Percentiles rank a stretch among this genome's conserved stretches.
Evolutionary conservation across 768 basidiomycete genomes (phyloP).

Genomic region (Phylloporus sp.): DNA sequence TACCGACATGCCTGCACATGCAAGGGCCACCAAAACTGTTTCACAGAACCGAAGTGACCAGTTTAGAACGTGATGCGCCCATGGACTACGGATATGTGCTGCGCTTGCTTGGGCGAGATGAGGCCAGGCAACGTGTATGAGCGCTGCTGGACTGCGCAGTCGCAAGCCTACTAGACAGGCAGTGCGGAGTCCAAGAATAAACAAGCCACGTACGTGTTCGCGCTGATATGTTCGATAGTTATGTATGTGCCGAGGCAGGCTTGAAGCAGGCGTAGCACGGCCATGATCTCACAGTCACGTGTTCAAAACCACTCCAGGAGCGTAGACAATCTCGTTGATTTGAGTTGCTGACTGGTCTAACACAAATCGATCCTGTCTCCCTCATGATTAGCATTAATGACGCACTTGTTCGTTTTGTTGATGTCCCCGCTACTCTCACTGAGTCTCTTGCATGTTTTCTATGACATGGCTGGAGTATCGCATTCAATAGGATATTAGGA

Average conservation of each 20-base stretch:
- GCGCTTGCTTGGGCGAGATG: background rate
- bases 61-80: slow-evolving; percentile 1
- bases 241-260: no score
- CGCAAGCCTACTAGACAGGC: background rate
- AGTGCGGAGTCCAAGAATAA: background rate
- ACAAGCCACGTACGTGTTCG: background rate
- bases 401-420: slow-evolving; percentile 62
- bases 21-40: background rate
- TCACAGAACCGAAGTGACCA: background rate
- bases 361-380: no score
- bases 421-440: slow-evolving; percentile 44
- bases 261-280: no score
- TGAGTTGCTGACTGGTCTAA: no score
- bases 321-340: no score
- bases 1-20: background rate
- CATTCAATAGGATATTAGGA: slow-evolving; percentile 88
- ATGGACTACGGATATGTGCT: background rate
- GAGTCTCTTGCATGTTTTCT: slow-evolving; percentile 78
- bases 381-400: slow-evolving; percentile 37
- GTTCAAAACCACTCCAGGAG: no score
- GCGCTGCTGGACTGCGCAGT: background rate
- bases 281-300: no score
- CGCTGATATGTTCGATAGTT: background rate
- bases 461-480: slow-evolving; percentile 78
- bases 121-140: background rate